Conservation (phyloP, 2,329 filamentous ascomycete species). For the Chrysoporthe puriensis region DNA sequence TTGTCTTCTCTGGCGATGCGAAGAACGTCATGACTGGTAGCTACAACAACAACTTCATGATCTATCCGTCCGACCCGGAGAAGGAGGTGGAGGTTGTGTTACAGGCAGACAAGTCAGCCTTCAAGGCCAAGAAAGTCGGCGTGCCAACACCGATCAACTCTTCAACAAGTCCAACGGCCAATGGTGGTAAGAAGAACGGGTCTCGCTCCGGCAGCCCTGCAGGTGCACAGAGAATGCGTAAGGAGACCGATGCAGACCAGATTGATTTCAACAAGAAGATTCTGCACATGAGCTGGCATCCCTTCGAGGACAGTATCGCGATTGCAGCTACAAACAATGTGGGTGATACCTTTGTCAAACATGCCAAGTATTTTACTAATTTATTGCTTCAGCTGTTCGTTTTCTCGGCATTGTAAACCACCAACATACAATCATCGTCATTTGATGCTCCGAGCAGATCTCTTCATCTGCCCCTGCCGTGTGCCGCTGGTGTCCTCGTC, state of each 20-base stretch:
- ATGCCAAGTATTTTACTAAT: slow-evolving; percentile 31
- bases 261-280: slow-evolving; percentile 99
- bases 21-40: slow-evolving; percentile 99
- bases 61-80: slow-evolving; percentile 93
- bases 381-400: slow-evolving; percentile 38
- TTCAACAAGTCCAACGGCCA: slow-evolving; percentile 71
- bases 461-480: slow-evolving; percentile 15
- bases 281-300: slow-evolving; percentile 99
- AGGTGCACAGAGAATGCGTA: slow-evolving; percentile 86
- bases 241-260: slow-evolving; percentile 98
- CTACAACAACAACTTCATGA: slow-evolving; percentile 99
- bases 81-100: slow-evolving; percentile 97
- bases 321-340: slow-evolving; percentile 99
- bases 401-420: slow-evolving; percentile 38
- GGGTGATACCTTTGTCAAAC: slow-evolving; percentile 48
- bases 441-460: slow-evolving; percentile 14
- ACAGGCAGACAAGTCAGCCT: slow-evolving; percentile 97
- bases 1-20: slow-evolving; percentile 96
- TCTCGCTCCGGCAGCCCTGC: slow-evolving; percentile 88
- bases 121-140: slow-evolving; percentile 99
- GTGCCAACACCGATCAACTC: slow-evolving; percentile 95
- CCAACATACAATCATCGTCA: slow-evolving; percentile 22
- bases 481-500: slow-evolving; percentile 1
- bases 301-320: slow-evolving; percentile 98
- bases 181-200: slow-evolving; percentile 82